A percentile compares a stretch with the other conserved stretches of the same genome.
Conservation (phyloP, 2,329 filamentous ascomycete genomes). For the Dichotomopilus funicola region DNA sequence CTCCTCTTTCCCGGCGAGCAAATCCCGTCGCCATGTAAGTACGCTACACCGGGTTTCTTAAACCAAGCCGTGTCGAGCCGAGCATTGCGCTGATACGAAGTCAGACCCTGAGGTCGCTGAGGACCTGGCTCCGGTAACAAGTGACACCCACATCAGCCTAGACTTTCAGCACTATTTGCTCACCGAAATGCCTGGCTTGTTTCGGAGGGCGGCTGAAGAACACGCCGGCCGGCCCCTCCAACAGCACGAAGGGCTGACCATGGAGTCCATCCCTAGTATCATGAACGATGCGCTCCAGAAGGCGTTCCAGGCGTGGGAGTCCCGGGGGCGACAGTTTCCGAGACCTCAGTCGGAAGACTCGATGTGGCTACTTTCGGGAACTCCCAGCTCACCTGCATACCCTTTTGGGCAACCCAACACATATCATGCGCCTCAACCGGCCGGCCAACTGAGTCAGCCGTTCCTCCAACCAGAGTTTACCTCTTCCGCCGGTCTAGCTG, state of each 20-base stretch:
- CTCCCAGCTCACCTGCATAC: background rate
- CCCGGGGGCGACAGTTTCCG: conserved; percentile 7
- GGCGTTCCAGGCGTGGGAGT: conserved; percentile 17
- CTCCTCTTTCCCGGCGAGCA: conserved; percentile 20
- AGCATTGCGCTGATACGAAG: conserved; percentile 13
- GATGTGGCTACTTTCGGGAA: conserved; percentile 8
- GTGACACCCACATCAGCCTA: conserved; percentile 15
- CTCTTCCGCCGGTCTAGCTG: background rate
- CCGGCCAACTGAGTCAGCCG: background rate
- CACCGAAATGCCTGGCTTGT: conserved; percentile 17
- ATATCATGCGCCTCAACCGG: background rate
- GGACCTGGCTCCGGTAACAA: conserved; percentile 13
- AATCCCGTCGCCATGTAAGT: conserved; percentile 24
- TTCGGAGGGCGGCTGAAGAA: conserved; percentile 18
- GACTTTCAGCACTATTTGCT: conserved; percentile 22
- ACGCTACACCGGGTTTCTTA: background rate
- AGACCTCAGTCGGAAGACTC: conserved; percentile 4
- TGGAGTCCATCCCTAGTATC: conserved; percentile 14
- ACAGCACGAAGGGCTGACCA: conserved; percentile 7
- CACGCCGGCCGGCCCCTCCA: conserved; percentile 14
- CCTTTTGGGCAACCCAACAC: background rate
- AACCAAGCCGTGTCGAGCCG: background rate
- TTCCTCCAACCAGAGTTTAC: background rate
- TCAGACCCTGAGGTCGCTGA: conserved; percentile 21
- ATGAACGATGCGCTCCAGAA: conserved; percentile 16